Evolutionary conservation across 805 yeast species (phyloP).

Genomic region (Pichia ethanolica): DNA sequence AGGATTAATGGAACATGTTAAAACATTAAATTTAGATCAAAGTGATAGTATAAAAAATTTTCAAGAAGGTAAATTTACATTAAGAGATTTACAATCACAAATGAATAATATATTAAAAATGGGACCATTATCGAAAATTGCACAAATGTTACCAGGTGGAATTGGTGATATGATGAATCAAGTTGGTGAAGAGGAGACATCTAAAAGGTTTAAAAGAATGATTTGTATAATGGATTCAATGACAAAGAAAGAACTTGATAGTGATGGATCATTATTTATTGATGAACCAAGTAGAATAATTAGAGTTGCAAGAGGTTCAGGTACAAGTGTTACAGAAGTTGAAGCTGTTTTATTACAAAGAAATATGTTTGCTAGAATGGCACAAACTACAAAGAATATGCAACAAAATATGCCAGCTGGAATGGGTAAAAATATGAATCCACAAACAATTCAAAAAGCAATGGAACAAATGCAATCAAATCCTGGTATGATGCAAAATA

Average conservation of each 20-base stretch:
- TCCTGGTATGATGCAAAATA: slow-evolving; percentile 67
- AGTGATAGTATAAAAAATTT: slow-evolving; percentile 86
- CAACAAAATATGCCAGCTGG: slow-evolving; percentile 40
- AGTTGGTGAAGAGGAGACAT: slow-evolving; percentile 87
- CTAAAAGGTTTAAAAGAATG: slow-evolving; percentile 78
- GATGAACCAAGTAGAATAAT: slow-evolving; percentile 80
- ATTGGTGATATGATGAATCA: slow-evolving; percentile 76
- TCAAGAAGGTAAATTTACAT: slow-evolving; percentile 90
- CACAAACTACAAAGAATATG: slow-evolving; percentile 59
- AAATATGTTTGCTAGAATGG: slow-evolving; percentile 91
- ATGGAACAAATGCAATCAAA: slow-evolving; percentile 61
- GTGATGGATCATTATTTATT: slow-evolving; percentile 76
- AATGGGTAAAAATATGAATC: slow-evolving; percentile 24
- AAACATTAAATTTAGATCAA: slow-evolving; percentile 78
- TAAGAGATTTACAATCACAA: slow-evolving; percentile 87
- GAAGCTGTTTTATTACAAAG: slow-evolving; percentile 89
- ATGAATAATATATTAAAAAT: slow-evolving; percentile 92
- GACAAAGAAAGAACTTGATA: slow-evolving; percentile 86
- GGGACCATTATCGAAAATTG: slow-evolving; percentile 94
- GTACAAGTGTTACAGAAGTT: slow-evolving; percentile 85
- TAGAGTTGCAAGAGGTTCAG: slow-evolving; percentile 91
- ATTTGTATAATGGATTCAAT: slow-evolving; percentile 90
- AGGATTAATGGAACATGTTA: slow-evolving; percentile 89
- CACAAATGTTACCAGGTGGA: slow-evolving; percentile 92
- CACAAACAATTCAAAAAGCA: slow-evolving; percentile 33